These are phyloP conservation scores for Chimonanthus salicifolius DNA, from an alignment of 164 flowering plant genomes.

Conservation along the genomic window DNA sequence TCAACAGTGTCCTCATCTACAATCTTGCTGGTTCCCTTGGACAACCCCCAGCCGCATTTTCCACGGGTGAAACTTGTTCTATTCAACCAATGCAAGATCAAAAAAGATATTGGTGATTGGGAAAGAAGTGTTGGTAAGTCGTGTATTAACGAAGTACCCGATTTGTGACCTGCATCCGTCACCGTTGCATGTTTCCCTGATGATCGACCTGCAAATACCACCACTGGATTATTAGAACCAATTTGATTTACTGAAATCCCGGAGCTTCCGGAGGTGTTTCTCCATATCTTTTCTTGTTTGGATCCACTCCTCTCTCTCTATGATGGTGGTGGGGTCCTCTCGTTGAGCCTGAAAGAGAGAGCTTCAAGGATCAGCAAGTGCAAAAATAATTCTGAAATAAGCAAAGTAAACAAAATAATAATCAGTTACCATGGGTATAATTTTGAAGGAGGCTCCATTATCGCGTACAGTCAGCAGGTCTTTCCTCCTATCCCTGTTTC, in stretches of 20 bases:
- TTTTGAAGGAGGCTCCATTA: slow-evolving; percentile 75
- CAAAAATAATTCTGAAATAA: neutral
- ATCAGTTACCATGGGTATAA: slow-evolving; percentile 50
- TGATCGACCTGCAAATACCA: neutral
- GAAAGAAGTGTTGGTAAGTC: too few species aligned
- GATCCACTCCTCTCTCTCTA: slow-evolving; percentile 85
- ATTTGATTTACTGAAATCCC: slow-evolving; percentile 77
- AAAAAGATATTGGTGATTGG: too few species aligned
- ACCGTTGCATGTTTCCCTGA: neutral
- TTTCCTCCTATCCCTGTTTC: slow-evolving; percentile 60
- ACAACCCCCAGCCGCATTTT: neutral
- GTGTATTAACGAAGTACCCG: neutral
- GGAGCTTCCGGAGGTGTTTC: slow-evolving; percentile 77
- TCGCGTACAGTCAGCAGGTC: slow-evolving; percentile 84
- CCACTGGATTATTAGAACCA: slow-evolving; percentile 52
- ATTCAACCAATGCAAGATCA: neutral
- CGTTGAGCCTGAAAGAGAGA: slow-evolving; percentile 46
- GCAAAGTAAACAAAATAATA: neutral
- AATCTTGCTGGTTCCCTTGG: neutral
- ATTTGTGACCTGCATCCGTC: neutral
- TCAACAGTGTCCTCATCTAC: neutral
- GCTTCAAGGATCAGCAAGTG: slow-evolving; percentile 8
- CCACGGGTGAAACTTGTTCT: neutral
- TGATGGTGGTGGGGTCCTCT: slow-evolving; percentile 73
- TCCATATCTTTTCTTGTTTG: slow-evolving; percentile 81